phyloP scores from a whole-genome alignment of 2,329 filamentous ascomycete species.

The Ilyonectria sp. region DNA sequence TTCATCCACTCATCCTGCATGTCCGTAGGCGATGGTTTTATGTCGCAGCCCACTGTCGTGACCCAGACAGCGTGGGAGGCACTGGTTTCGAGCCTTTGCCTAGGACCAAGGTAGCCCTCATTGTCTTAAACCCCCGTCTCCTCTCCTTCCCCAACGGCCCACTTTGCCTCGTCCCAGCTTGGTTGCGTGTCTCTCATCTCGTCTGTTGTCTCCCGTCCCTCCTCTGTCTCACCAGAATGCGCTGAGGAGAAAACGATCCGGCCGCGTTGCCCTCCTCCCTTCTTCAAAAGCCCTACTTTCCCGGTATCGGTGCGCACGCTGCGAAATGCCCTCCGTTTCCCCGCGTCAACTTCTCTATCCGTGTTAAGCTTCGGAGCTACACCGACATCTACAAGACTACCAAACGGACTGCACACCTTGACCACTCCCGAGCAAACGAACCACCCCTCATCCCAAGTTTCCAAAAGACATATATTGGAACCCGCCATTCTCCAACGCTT shows the following conservation, averaged over 20 bases:
- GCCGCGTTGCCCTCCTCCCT: conserved; percentile 10
- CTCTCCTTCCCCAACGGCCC: conserved; percentile 13
- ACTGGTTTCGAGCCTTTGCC: neutral
- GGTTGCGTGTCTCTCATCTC: conserved; percentile 13
- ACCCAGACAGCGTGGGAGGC: conserved; percentile 17
- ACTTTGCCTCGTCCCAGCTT: neutral
- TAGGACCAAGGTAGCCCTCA: neutral
- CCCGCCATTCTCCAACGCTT: conserved; percentile 8
- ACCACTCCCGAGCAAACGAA: conserved; percentile 4
- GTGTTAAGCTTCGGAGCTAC: conserved; percentile 1
- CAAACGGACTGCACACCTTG: neutral
- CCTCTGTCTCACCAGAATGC: conserved; percentile 23
- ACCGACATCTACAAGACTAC: neutral
- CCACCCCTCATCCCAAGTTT: conserved; percentile 27
- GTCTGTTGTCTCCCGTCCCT: conserved; percentile 9
- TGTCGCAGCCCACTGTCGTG: conserved; percentile 33
- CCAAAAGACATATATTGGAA: conserved; percentile 11
- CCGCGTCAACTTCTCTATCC: conserved; percentile 26
- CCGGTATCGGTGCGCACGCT: conserved; percentile 13
- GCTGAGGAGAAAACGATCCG: conserved; percentile 16
- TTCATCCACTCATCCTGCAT: conserved; percentile 29
- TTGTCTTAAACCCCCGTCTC: conserved; percentile 26
- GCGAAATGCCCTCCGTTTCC: conserved; percentile 26
- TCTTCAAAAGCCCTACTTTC: conserved; percentile 8
- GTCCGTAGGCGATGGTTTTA: conserved; percentile 30